Evolutionary conservation across 2,329 filamentous ascomycete genomes (phyloP).

Genomic region (Monilinia laxa): DNA sequence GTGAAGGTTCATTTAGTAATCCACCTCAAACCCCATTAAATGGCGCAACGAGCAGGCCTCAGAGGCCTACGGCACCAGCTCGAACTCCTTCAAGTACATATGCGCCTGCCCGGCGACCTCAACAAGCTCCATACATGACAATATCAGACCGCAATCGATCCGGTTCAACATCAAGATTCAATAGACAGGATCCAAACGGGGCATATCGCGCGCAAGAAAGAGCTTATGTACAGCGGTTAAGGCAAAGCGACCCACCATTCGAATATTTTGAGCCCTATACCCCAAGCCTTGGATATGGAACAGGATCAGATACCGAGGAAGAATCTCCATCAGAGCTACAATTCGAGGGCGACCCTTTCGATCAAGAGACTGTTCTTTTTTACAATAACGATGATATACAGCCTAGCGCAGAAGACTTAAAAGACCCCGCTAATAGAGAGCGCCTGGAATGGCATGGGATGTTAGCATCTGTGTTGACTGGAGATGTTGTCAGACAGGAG

Average conservation of each 20-base stretch:
- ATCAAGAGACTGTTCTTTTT: constrained; percentile 90
- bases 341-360: constrained; percentile 79
- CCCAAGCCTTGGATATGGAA: constrained; percentile 62
- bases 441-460: constrained; percentile 97
- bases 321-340: constrained; percentile 85
- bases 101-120: constrained; percentile 60
- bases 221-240: constrained; percentile 88
- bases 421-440: constrained; percentile 84
- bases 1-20: constrained; percentile 31
- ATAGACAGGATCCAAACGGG: constrained; percentile 65
- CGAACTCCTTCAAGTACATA: constrained; percentile 80
- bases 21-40: constrained; percentile 43
- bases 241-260: constrained; percentile 63
- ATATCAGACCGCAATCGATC: constrained; percentile 51
- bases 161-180: constrained; percentile 54
- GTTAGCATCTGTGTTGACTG: constrained; percentile 91
- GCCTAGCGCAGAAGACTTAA: constrained; percentile 84
- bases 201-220: constrained; percentile 85
- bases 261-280: constrained; percentile 61
- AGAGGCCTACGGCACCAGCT: constrained; percentile 66
- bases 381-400: constrained; percentile 87
- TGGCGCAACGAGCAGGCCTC: constrained; percentile 53
- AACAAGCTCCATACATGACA: constrained; percentile 48
- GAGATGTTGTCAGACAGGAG: constrained; percentile 95
- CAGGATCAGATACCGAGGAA: constrained; percentile 83